Evolutionary conservation across 805 yeast species (phyloP), one percentile per base, ranked within the genome.

Genomic region (Cyberlindnera mrakii): DNA sequence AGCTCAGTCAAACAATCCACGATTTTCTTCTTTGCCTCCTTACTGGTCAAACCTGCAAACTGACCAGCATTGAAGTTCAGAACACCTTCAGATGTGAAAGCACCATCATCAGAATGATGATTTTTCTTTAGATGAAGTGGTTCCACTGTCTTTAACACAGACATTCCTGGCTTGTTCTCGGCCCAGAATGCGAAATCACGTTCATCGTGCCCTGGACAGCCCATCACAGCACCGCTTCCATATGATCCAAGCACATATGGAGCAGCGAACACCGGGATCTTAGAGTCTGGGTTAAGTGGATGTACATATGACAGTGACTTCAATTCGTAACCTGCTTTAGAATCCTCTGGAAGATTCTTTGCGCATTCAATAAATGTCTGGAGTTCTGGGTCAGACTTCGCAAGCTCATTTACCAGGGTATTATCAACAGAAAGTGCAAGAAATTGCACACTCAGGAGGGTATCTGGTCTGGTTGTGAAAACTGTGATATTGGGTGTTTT

Each of bases 171-270:
- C 55, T 68, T 70, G 57, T 85, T 85, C 35, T 65, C 56, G 3
- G 58, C 53, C 96, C 97, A 91, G 58, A 93, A 91, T 7, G 72
- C 85, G 53, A 59, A 77, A 57, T 93, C 99, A 47, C 98, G 73
- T 36, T 70, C 67, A 62, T 93, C 98, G 61, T 90, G 97, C 0
- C 85, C 96, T 2, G 99, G 99, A 54, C 95, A 87, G 1, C 99
- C 99, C 98, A 93, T 91, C 0, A 91, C 98, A 1, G 96, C 96
- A 33, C 96, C 96, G 44, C 78, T 78, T 1, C 97, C 97, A 58
- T 91, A 91, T 4, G 75, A 66, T 4, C 85, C 80, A 30, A 91
- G 59, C 0, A 91, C 98, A 61, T 90, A 93, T 0, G 96, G 96
- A 0, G 98, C 96, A 3, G 75, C 90, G 66, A 76, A 93, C 0